phyloP scores from a whole-genome alignment of 768 basidiomycete genomes.

The Sarcomyxa edulis region DNA sequence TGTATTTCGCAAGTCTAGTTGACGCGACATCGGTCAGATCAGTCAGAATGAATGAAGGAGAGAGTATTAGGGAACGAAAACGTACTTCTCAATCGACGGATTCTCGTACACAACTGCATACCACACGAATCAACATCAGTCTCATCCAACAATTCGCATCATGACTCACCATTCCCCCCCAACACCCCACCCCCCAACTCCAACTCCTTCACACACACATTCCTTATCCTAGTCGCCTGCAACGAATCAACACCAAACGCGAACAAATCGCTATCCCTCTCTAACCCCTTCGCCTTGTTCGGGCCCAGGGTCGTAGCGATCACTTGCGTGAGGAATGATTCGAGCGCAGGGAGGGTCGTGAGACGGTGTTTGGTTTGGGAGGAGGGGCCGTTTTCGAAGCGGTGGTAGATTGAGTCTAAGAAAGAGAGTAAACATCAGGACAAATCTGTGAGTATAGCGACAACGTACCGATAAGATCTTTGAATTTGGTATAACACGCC shows the following conservation, averaged over 20 bases:
- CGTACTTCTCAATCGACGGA: no score
- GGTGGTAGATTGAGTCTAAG: conserved; percentile 27
- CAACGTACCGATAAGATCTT: no score
- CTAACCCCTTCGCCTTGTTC: conserved; percentile 19
- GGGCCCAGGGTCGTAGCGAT: conserved; percentile 29
- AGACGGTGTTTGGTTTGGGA: conserved; percentile 20
- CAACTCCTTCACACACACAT: conserved; percentile 37
- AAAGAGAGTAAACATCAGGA: conserved; percentile 7
- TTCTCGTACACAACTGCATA: no score
- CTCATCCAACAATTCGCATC: no score
- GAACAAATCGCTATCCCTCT: conserved; percentile 33
- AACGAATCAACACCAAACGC: conserved; percentile 50
- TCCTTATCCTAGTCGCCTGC: conserved; percentile 46
- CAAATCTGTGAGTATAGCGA: no score
- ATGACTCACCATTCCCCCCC: no score
- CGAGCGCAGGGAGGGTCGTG: conserved; percentile 21
- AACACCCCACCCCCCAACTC: no score
- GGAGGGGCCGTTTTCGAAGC: conserved; percentile 36
- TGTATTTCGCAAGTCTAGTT: conserved; percentile 33
- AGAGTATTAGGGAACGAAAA: no score
- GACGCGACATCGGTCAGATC: no score
- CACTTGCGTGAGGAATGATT: conserved; percentile 28
- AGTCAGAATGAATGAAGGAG: no score
- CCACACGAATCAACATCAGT: no score
- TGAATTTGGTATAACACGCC: no score